Conservation (phyloP, 2,329 filamentous ascomycete genomes). For the Curvularia sp. region DNA sequence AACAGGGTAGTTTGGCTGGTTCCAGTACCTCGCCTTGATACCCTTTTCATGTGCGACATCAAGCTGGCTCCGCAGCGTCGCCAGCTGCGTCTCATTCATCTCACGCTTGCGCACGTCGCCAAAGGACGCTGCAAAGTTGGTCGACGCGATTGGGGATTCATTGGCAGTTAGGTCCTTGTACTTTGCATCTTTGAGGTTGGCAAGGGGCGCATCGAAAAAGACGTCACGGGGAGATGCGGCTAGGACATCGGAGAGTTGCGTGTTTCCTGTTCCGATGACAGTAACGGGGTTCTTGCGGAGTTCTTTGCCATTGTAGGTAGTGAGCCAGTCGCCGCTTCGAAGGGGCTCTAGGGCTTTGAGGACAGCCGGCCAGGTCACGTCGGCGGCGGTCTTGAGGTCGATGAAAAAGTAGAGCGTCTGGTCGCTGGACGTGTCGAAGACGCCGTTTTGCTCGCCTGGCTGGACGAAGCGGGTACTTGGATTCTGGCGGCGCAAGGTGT, state of each 20-base stretch:
- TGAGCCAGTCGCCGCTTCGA: constrained; percentile 60
- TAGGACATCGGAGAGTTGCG: constrained; percentile 52
- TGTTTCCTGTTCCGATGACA: constrained; percentile 67
- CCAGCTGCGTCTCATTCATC: constrained; percentile 58
- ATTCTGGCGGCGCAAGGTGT: constrained; percentile 63
- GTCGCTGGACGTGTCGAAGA: constrained; percentile 64
- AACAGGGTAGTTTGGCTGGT: constrained; percentile 63
- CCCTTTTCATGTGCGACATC: constrained; percentile 61
- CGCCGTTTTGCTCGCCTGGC: constrained; percentile 61
- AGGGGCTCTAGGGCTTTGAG: constrained; percentile 64
- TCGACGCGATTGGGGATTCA: constrained; percentile 63
- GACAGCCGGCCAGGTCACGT: constrained; percentile 63
- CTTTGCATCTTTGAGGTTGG: constrained; percentile 50
- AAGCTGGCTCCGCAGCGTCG: constrained; percentile 61
- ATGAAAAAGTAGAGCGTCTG: constrained; percentile 71
- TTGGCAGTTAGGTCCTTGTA: constrained; percentile 56
- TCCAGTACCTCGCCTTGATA: constrained; percentile 68
- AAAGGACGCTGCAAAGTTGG: constrained; percentile 56
- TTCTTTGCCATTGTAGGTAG: constrained; percentile 57
- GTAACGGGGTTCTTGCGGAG: constrained; percentile 62
- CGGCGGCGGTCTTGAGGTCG: constrained; percentile 67
- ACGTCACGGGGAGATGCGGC: constrained; percentile 51
- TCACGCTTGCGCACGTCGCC: constrained; percentile 46
- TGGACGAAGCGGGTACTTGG: constrained; percentile 58
- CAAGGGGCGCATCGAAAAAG: constrained; percentile 67